phyloP scores from a whole-genome alignment of 768 basidiomycete genomes.

The Rhodotorula babjevae region DNA sequence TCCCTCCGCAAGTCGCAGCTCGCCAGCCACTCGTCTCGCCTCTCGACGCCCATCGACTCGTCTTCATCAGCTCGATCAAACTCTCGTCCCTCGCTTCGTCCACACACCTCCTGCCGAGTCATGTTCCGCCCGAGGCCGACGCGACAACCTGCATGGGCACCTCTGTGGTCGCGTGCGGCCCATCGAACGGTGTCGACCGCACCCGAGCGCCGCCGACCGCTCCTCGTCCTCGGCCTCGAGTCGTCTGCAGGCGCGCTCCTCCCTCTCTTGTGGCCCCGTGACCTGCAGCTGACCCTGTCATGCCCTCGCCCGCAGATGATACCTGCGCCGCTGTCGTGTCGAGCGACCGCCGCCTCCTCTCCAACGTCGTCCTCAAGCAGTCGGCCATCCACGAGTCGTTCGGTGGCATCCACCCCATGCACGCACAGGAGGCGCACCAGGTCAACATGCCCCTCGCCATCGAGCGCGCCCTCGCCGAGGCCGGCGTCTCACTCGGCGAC shows the following conservation, averaged over 20 bases:
- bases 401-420: slow-evolving; percentile 47
- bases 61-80: background rate
- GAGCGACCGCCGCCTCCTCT: slow-evolving; percentile 61
- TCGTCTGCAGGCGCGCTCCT: slow-evolving; percentile 25
- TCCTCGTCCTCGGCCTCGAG: slow-evolving; percentile 40
- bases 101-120: no score
- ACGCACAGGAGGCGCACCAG: slow-evolving; percentile 65
- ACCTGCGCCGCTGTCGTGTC: slow-evolving; percentile 83
- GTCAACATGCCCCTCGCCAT: slow-evolving; percentile 77
- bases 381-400: slow-evolving; percentile 50
- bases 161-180: accelerated
- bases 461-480: slow-evolving; percentile 61
- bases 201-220: background rate
- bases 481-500: slow-evolving; percentile 57
- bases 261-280: accelerated
- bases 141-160: background rate
- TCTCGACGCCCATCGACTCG: no score
- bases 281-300: background rate
- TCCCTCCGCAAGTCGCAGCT: no score
- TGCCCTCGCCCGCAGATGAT: slow-evolving; percentile 60
- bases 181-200: background rate
- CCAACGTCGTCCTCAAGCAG: slow-evolving; percentile 84
- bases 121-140: background rate
- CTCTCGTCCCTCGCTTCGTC: background rate
- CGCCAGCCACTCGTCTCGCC: no score